Percentiles rank a stretch among this genome's conserved stretches.
Evolutionary conservation across 768 basidiomycete genomes (phyloP).

Genomic region (Naganishia randhawae): DNA sequence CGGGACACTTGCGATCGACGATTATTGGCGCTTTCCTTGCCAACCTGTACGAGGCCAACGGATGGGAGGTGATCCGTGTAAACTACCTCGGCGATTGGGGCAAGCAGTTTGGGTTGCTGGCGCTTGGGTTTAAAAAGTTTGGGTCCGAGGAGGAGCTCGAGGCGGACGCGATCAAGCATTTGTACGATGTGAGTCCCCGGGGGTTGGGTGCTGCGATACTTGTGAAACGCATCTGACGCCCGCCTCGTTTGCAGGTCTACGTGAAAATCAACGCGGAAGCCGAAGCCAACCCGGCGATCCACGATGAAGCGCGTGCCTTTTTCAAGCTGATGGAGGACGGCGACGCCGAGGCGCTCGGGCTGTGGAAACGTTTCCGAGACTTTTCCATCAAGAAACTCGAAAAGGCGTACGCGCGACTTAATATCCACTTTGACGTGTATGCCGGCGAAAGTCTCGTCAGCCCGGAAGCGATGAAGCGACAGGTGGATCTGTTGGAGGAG

Average conservation of each 20-base stretch:
- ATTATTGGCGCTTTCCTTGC: slow-evolving; percentile 94
- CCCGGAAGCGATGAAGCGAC: slow-evolving; percentile 64
- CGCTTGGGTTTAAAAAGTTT: slow-evolving; percentile 85
- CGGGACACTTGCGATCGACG: slow-evolving; percentile 93
- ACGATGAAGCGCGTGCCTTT: slow-evolving; percentile 69
- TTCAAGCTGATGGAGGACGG: slow-evolving; percentile 96
- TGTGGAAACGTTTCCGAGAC: slow-evolving; percentile 91
- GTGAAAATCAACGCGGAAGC: slow-evolving; percentile 78
- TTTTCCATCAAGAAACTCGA: slow-evolving; percentile 84
- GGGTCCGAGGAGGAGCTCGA: slow-evolving; percentile 78
- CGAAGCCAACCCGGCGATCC: slow-evolving; percentile 54
- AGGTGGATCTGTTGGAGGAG: slow-evolving; percentile 66
- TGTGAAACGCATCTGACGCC: neutral
- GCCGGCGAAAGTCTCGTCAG: slow-evolving; percentile 71
- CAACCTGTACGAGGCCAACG: slow-evolving; percentile 85
- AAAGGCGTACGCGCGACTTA: slow-evolving; percentile 80
- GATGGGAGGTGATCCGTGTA: slow-evolving; percentile 84
- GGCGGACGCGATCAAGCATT: slow-evolving; percentile 86
- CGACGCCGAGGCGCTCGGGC: slow-evolving; percentile 72
- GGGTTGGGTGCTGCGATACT: too few species aligned
- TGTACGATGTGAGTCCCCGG: slow-evolving; percentile 60
- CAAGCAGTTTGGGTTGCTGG: slow-evolving; percentile 89
- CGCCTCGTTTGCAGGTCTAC: slow-evolving; percentile 57
- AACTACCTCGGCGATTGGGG: slow-evolving; percentile 99
- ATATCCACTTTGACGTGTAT: slow-evolving; percentile 87